Conservation (phyloP, 192 early-diverging fungal genomes). For the Lunasporangiospora selenospora region DNA sequence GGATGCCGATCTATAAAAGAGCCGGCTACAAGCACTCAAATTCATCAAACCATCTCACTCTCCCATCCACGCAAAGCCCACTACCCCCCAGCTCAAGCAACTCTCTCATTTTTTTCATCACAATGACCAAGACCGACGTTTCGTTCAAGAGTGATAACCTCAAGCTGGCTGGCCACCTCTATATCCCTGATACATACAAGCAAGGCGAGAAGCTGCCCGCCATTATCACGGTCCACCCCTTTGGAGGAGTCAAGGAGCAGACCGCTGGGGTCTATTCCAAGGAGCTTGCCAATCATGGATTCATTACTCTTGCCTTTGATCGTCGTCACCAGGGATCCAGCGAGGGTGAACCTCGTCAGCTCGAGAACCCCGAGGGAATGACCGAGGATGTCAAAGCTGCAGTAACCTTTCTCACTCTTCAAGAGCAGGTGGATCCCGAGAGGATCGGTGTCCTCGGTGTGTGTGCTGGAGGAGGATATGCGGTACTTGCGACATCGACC, state of each 20-base stretch:
- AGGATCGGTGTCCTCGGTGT: slow-evolving; percentile 31
- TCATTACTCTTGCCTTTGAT: slow-evolving; percentile 30
- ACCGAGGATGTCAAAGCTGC: slow-evolving; percentile 28
- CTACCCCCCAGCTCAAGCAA: too few species aligned
- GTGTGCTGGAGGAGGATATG: slow-evolving; percentile 39
- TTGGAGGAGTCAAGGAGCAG: slow-evolving; percentile 42
- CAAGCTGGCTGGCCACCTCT: slow-evolving; percentile 19
- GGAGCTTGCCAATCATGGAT: slow-evolving; percentile 19
- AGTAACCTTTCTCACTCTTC: slow-evolving; percentile 19
- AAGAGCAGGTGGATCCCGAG: slow-evolving; percentile 18
- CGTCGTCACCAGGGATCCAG: slow-evolving; percentile 23
- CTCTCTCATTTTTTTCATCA: too few species aligned
- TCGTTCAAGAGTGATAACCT: slow-evolving; percentile 13
- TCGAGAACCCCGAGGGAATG: slow-evolving; percentile 21
- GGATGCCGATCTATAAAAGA: too few species aligned
- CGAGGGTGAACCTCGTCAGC: slow-evolving; percentile 23
- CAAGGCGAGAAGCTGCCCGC: slow-evolving; percentile 13
- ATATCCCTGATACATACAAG: slow-evolving; percentile 7
- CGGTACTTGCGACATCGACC: slow-evolving; percentile 3
- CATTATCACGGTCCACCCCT: slow-evolving; percentile 8
- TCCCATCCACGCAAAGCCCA: too few species aligned
- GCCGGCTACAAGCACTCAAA: too few species aligned
- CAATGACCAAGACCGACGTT: slow-evolving; percentile 14
- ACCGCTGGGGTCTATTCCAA: slow-evolving; percentile 24
- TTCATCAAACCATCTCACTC: too few species aligned